Evolutionary conservation across 2,329 filamentous ascomycete species (phyloP).

Genomic region (Apiospora rasikravindrae): DNA sequence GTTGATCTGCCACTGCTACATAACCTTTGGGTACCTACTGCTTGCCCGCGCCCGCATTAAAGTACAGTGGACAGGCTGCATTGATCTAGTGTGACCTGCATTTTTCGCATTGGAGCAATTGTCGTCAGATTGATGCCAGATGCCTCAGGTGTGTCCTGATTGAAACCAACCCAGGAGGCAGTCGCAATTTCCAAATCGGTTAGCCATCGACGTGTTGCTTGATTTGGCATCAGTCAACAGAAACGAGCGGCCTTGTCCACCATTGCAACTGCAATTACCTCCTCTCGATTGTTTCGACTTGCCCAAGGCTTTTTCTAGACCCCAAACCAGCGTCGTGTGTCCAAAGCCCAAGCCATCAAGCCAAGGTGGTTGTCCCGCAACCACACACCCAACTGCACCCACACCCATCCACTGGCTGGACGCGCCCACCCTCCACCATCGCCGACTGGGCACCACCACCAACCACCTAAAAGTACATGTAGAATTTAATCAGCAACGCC

Average conservation of each 20-base stretch:
- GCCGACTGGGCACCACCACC: background rate
- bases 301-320: background rate
- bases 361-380: conserved; percentile 4
- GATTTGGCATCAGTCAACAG: background rate
- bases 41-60: background rate
- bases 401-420: background rate
- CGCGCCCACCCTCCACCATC: conserved; percentile 3
- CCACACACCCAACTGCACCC: background rate
- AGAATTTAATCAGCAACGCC: conserved; percentile 8
- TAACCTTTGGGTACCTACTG: too few relatives aligned
- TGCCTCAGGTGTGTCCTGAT: conserved; percentile 1
- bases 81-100: background rate
- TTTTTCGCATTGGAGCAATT: background rate
- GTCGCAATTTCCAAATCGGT: background rate
- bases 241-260: background rate
- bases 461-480: background rate
- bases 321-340: background rate
- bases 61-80: background rate
- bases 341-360: conserved; percentile 3
- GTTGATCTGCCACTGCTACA: background rate
- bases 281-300: background rate
- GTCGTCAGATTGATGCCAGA: background rate
- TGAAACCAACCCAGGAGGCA: background rate
- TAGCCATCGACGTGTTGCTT: background rate
- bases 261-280: background rate